Conservation (phyloP, 495 filamentous ascomycete species). For the Podospora sp. region DNA sequence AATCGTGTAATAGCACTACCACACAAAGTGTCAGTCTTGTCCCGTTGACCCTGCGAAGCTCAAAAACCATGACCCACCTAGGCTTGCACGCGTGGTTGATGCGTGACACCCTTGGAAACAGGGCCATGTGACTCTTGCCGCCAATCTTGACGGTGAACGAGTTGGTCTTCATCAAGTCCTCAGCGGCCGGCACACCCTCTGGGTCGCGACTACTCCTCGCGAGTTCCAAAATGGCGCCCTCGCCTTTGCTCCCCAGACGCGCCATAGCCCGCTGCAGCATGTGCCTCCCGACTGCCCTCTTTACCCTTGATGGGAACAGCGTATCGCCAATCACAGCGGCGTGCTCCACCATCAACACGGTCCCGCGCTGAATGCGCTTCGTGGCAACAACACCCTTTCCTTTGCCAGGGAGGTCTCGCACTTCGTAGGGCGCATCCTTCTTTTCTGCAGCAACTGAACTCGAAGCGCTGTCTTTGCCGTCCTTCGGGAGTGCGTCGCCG, state of each 20-base stretch:
- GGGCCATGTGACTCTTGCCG: slow-evolving; percentile 21
- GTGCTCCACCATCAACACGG: slow-evolving; percentile 37
- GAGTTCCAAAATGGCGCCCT: slow-evolving; percentile 32
- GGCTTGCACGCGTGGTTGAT: slow-evolving; percentile 44
- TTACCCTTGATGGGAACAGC: slow-evolving; percentile 31
- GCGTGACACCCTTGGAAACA: slow-evolving; percentile 34
- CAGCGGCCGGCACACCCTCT: slow-evolving; percentile 28
- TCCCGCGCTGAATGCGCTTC: slow-evolving; percentile 29
- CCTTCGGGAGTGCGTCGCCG: not conserved
- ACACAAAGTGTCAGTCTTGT: not conserved
- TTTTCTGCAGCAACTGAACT: not conserved
- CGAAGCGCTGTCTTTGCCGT: not conserved
- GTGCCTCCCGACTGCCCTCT: slow-evolving; percentile 25
- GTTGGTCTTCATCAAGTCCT: slow-evolving; percentile 42
- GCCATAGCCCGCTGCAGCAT: slow-evolving; percentile 33
- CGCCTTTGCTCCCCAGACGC: slow-evolving; percentile 26
- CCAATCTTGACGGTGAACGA: slow-evolving; percentile 29
- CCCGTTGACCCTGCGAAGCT: not conserved
- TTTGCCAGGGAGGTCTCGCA: slow-evolving; percentile 34
- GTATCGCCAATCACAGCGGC: slow-evolving; percentile 33
- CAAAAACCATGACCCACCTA: slow-evolving; percentile 27
- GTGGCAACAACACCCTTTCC: slow-evolving; percentile 41
- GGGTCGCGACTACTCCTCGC: slow-evolving; percentile 32
- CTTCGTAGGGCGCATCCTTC: slow-evolving; percentile 20
- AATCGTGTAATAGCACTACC: slow-evolving; percentile 35